Percentiles rank a stretch among this genome's conserved stretches.
Conservation (phyloP, 129 eudicot species). For the Flaveria sonorensis region DNA sequence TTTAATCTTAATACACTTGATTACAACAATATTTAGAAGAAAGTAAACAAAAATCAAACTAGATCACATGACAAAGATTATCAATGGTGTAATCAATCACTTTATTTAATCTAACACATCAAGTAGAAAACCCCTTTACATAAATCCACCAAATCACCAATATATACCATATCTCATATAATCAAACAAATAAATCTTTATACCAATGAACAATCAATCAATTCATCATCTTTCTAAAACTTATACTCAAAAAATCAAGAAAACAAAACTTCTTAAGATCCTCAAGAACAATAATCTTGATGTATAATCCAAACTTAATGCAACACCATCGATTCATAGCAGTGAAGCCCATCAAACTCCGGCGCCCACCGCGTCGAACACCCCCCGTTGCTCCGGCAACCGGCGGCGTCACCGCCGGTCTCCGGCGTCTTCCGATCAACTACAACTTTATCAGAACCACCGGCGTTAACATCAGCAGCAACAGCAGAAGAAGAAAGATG, state of each 20-base stretch:
- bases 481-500: not conserved
- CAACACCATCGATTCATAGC: conserved; percentile 44
- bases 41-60: not conserved
- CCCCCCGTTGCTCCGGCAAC: not conserved
- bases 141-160: too few relatives aligned
- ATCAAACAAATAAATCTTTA: not conserved
- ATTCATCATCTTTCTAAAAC: not conserved
- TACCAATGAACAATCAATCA: not conserved
- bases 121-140: too few relatives aligned
- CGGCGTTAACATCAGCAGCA: not conserved
- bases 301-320: not conserved
- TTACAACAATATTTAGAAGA: not conserved
- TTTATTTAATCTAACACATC: too few relatives aligned
- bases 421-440: conserved; percentile 17
- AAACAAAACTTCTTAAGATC: conserved; percentile 8
- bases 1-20: not conserved
- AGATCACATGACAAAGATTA: not conserved
- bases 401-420: not conserved
- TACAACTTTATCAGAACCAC: not conserved
- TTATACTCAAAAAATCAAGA: not conserved
- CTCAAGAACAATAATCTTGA: not conserved
- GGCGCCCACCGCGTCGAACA: conserved; percentile 33
- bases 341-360: conserved; percentile 51
- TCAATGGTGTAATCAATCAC: too few relatives aligned
- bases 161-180: not conserved